Conservation (phyloP, 306 rosid species). For the Medicago ruthenica region DNA sequence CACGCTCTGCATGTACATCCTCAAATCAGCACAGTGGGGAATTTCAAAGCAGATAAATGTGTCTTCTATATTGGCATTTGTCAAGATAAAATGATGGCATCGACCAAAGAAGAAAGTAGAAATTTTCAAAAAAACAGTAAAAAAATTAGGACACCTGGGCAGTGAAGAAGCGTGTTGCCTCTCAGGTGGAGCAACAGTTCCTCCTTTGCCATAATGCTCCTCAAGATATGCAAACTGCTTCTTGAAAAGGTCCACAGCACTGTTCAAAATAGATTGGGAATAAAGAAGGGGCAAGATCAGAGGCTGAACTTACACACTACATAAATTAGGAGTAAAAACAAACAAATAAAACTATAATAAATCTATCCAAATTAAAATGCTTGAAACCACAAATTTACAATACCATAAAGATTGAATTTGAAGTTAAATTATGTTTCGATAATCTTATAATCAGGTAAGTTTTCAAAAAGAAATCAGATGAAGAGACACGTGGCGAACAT, state of each 20-base stretch:
- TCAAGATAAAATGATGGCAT: constrained; percentile 13
- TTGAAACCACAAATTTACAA: constrained; percentile 28
- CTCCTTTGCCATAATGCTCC: constrained; percentile 92
- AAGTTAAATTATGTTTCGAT: constrained; percentile 16
- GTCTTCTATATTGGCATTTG: constrained; percentile 1
- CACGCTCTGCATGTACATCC: constrained; percentile 69
- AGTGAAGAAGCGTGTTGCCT: constrained; percentile 97
- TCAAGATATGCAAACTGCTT: constrained; percentile 98
- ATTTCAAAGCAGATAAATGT: constrained; percentile 25
- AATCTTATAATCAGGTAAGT: constrained; percentile 7
- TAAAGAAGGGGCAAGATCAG: not conserved
- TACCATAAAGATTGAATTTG: constrained; percentile 1
- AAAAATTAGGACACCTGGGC: constrained; percentile 68
- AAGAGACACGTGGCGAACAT: not conserved
- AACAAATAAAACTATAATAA: constrained; percentile 8
- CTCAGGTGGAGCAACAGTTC: constrained; percentile 82
- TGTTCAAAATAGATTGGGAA: constrained; percentile 42
- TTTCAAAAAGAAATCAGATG: not conserved
- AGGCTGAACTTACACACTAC: constrained; percentile 3
- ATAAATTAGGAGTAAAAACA: constrained; percentile 24
- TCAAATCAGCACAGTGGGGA: constrained; percentile 39
- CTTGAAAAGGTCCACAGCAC: constrained; percentile 98
- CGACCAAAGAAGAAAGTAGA: constrained; percentile 26
- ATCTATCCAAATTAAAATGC: constrained; percentile 24
- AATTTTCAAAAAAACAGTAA: not conserved